phyloP scores from a whole-genome alignment of 352 stramenopile genomes.

The Globisporangium ultimum region DNA sequence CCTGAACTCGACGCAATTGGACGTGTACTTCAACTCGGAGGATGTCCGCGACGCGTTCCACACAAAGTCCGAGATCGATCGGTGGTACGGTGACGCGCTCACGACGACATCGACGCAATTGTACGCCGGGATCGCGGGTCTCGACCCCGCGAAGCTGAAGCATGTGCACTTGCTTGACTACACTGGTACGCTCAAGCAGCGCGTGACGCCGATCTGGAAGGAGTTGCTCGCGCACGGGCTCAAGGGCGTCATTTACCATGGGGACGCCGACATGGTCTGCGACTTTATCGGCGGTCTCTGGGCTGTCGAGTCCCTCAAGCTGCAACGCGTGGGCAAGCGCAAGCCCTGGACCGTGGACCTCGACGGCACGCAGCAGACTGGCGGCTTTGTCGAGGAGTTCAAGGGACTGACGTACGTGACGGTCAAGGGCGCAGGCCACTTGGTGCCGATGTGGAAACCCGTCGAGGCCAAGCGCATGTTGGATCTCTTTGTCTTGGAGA shows the following conservation, averaged over 20 bases:
- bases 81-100: conserved; percentile 43
- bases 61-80: conserved; percentile 38
- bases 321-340: conserved; percentile 36
- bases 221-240: conserved; percentile 43
- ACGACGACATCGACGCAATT: conserved; percentile 39
- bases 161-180: conserved; percentile 47
- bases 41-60: conserved; percentile 79
- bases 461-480: conserved; percentile 68
- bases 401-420: conserved; percentile 84
- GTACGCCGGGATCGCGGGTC: conserved; percentile 30
- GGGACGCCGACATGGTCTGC: conserved; percentile 67
- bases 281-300: conserved; percentile 66
- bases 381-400: conserved; percentile 82
- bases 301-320: conserved; percentile 62
- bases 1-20: conserved; percentile 43
- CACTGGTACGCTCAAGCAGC: conserved; percentile 30
- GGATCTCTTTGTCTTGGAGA: conserved; percentile 61
- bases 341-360: conserved; percentile 34
- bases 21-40: conserved; percentile 70
- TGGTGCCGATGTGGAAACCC: conserved; percentile 85
- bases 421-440: conserved; percentile 88
- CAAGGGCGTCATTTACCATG: conserved; percentile 67
- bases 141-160: conserved; percentile 28
- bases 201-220: conserved; percentile 61
- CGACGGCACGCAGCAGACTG: conserved; percentile 59